phyloP scores from a whole-genome alignment of 2,329 filamentous ascomycete genomes.

The Stagonosporopsis rhizophila region DNA sequence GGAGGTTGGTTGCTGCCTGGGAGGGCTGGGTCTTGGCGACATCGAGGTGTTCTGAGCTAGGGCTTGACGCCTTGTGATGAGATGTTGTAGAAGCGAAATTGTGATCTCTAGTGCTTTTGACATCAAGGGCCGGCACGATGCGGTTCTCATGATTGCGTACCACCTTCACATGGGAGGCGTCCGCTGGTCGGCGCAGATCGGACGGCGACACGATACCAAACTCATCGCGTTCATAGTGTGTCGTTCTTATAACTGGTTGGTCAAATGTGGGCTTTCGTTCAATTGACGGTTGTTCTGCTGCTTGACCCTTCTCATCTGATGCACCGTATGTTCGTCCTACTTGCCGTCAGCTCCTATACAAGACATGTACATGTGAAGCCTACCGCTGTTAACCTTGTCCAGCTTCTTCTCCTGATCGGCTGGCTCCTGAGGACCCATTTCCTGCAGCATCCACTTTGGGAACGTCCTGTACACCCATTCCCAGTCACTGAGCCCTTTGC shows the following conservation, averaged over 20 bases:
- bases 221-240: constrained; percentile 26
- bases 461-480: constrained; percentile 40
- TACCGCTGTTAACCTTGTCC: neutral
- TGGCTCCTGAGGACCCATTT: constrained; percentile 27
- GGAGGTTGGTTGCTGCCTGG: neutral
- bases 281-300: neutral
- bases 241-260: constrained; percentile 24
- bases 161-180: constrained; percentile 18
- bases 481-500: constrained; percentile 41
- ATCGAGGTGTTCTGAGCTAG: neutral
- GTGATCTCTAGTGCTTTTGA: neutral
- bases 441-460: constrained; percentile 43
- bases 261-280: constrained; percentile 21
- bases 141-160: neutral
- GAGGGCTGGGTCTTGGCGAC: neutral
- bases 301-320: neutral
- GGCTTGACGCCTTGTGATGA: no score
- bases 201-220: constrained; percentile 42
- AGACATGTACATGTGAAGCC: neutral
- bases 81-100: neutral
- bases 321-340: constrained; percentile 1
- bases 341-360: neutral
- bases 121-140: neutral
- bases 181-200: constrained; percentile 38
- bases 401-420: neutral